These are phyloP conservation scores for Auricularia sp. DNA, from an alignment of 768 basidiomycete species.

Conservation along the genomic window DNA sequence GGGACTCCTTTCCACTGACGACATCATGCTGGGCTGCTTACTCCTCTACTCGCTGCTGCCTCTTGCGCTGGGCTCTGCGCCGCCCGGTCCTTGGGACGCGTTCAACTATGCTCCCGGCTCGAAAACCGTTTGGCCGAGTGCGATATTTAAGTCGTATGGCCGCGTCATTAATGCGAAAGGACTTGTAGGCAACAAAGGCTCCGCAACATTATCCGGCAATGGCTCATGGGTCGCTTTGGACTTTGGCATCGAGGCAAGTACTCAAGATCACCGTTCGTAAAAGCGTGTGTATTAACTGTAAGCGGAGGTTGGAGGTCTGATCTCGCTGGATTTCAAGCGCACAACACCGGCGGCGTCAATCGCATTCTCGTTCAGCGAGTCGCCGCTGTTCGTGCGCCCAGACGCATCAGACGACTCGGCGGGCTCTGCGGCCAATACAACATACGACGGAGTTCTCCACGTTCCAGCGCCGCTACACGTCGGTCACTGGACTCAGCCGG, in stretches of 20 bases:
- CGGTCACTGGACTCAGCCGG: conserved; percentile 42
- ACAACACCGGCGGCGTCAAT: conserved; percentile 15
- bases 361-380: conserved; percentile 46
- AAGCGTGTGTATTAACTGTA: background rate
- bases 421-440: conserved; percentile 25
- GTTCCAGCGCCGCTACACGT: conserved; percentile 28
- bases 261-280: too few relatives aligned
- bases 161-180: conserved; percentile 22
- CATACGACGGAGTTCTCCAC: conserved; percentile 34
- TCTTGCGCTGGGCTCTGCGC: conserved; percentile 20
- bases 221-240: conserved; percentile 44
- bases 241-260: conserved; percentile 42
- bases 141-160: conserved; percentile 31
- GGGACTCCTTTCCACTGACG: too few relatives aligned
- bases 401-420: conserved; percentile 42
- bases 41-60: background rate
- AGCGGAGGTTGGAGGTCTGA: conserved; percentile 41
- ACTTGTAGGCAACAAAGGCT: conserved; percentile 26
- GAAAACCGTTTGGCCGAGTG: conserved; percentile 35
- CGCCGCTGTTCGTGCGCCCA: conserved; percentile 44
- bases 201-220: conserved; percentile 30
- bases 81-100: conserved; percentile 40
- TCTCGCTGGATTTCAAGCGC: conserved; percentile 36
- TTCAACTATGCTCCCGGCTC: conserved; percentile 43
- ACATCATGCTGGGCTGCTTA: too few relatives aligned